Evolutionary conservation across 2,329 filamentous ascomycete genomes (phyloP).

Genomic region (Phyllosticta capitalensis): DNA sequence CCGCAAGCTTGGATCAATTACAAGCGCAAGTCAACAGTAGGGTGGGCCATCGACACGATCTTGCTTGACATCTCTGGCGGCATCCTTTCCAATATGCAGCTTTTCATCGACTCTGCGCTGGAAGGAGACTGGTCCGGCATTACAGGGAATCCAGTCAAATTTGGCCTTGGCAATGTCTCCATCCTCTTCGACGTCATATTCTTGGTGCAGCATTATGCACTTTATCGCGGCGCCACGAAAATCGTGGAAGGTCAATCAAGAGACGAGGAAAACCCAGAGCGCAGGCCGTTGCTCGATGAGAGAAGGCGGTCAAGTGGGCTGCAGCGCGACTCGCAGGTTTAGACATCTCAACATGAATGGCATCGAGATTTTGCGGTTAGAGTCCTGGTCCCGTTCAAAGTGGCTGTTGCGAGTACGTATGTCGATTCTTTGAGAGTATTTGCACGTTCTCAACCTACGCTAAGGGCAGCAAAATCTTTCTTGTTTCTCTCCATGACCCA

Average conservation of each 20-base stretch:
- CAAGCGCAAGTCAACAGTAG: constrained; percentile 71
- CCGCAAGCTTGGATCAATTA: constrained; percentile 65
- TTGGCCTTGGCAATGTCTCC: constrained; percentile 74
- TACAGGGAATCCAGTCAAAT: constrained; percentile 85
- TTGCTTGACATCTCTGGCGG: constrained; percentile 77
- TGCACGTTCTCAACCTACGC: no score
- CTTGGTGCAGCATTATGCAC: constrained; percentile 75
- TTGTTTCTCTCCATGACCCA: no score
- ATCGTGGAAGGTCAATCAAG: constrained; percentile 20
- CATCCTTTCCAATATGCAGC: constrained; percentile 69
- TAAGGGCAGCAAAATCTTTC: no score
- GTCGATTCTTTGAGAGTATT: neutral
- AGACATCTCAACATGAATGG: neutral
- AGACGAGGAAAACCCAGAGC: neutral
- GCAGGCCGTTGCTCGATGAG: neutral
- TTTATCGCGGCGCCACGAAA: constrained; percentile 47
- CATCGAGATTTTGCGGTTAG: neutral
- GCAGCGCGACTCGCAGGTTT: neutral
- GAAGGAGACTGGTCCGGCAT: constrained; percentile 84
- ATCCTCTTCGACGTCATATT: constrained; percentile 83
- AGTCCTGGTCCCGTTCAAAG: neutral
- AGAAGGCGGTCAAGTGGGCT: neutral
- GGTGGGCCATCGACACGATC: constrained; percentile 81
- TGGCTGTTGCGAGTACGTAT: no score
- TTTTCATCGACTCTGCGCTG: constrained; percentile 74